phyloP scores from a whole-genome alignment of 345 rosid genomes.

The Bruguiera sexangula region DNA sequence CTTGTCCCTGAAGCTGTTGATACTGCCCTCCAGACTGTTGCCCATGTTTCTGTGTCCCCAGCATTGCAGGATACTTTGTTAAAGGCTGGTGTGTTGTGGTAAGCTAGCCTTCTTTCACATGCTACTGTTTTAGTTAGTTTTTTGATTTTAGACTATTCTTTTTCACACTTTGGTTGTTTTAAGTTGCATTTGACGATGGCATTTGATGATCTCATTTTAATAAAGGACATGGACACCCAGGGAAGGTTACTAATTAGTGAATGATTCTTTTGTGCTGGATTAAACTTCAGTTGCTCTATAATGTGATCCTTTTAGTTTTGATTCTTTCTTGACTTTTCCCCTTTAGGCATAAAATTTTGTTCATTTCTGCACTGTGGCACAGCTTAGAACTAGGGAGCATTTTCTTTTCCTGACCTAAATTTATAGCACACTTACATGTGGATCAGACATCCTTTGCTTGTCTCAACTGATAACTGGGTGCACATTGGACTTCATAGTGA shows the following conservation, averaged over 20 bases:
- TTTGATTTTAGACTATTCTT: neutral
- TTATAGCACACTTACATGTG: no score
- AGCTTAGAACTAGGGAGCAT: no score
- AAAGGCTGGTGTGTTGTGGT: constrained; percentile 95
- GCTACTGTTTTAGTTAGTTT: no score
- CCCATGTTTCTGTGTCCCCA: constrained; percentile 73
- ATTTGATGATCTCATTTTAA: neutral
- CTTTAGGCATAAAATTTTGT: no score
- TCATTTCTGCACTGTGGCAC: no score
- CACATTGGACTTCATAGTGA: no score
- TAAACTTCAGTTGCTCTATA: neutral
- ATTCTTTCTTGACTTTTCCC: neutral
- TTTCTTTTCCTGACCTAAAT: no score
- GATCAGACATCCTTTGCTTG: no score
- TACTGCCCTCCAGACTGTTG: constrained; percentile 86
- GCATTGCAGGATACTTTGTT: constrained; percentile 79
- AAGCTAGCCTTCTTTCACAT: constrained; percentile 15
- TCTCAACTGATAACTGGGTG: no score
- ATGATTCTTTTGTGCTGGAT: neutral
- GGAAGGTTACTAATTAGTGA: neutral
- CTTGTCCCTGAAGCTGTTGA: constrained; percentile 88
- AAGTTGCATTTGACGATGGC: neutral
- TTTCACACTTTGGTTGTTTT: neutral
- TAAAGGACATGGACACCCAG: no score
- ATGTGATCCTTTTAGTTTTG: neutral